phyloP scores from a whole-genome alignment of 306 rosid genomes.

The Quercus dentata region DNA sequence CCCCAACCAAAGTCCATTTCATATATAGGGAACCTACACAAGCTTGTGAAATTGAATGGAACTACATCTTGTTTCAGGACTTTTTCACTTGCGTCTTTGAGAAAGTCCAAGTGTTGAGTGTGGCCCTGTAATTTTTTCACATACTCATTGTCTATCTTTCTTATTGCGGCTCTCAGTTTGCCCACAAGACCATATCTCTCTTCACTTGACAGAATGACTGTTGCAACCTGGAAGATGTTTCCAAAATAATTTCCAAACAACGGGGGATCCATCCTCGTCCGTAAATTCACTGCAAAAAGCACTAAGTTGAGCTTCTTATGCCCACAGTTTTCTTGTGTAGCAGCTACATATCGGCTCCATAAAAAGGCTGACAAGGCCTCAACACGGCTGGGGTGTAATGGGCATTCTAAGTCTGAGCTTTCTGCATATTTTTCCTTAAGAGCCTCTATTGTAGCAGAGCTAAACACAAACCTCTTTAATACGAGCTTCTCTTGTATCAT shows the following conservation, averaged over 20 bases:
- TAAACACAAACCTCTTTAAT: constrained; percentile 14
- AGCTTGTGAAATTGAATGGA: constrained; percentile 3
- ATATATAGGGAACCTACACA: constrained; percentile 8
- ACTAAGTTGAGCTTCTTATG: not conserved
- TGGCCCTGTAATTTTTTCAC: not conserved
- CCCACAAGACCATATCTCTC: not conserved
- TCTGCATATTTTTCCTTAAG: not conserved
- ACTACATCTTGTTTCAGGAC: not conserved
- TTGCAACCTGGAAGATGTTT: not conserved
- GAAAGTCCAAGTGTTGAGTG: not conserved
- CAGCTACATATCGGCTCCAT: constrained; percentile 6
- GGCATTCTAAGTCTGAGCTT: too few relatives aligned
- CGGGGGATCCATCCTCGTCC: constrained; percentile 1
- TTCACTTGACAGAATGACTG: not conserved
- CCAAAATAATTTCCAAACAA: not conserved
- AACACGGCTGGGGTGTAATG: not conserved
- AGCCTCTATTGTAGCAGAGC: not conserved
- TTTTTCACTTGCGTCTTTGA: not conserved
- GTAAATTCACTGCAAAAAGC: constrained; percentile 14
- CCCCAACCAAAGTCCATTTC: constrained; percentile 46
- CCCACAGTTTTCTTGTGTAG: not conserved
- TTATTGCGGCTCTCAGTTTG: not conserved
- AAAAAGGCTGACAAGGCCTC: constrained; percentile 3
- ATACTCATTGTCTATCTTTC: not conserved
- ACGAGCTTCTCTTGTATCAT: constrained; percentile 4